These are phyloP conservation scores for Rugonectria rugulosa DNA, from an alignment of 2,329 filamentous ascomycete genomes.

Conservation along the genomic window DNA sequence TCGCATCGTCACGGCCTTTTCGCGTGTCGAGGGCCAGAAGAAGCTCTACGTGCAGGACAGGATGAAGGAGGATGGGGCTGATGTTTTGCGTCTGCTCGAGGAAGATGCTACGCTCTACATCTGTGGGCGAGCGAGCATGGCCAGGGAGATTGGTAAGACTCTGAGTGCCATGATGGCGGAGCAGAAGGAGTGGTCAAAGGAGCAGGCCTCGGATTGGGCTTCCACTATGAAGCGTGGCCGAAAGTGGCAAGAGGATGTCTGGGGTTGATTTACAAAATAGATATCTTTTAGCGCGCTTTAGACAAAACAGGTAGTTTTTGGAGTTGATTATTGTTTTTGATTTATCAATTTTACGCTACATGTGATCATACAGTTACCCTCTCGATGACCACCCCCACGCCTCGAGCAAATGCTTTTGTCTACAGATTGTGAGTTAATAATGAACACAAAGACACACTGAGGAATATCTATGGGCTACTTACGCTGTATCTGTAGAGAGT, in stretches of 20 bases:
- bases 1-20: slow-evolving; percentile 15
- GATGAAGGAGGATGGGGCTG: slow-evolving; percentile 7
- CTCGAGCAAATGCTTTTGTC: slow-evolving; percentile 24
- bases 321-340: neutral
- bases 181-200: slow-evolving; percentile 10
- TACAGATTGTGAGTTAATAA: neutral
- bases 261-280: slow-evolving; percentile 6
- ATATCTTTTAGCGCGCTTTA: neutral
- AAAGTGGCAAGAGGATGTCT: slow-evolving; percentile 24
- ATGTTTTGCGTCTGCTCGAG: slow-evolving; percentile 6
- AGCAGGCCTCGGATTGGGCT: slow-evolving; percentile 16
- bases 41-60: slow-evolving; percentile 21
- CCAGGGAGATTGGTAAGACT: slow-evolving; percentile 22
- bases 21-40: slow-evolving; percentile 15
- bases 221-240: slow-evolving; percentile 19
- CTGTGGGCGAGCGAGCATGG: slow-evolving; percentile 20
- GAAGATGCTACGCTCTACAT: slow-evolving; percentile 19
- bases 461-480: neutral
- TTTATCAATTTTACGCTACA: neutral
- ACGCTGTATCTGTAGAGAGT: slow-evolving; percentile 19
- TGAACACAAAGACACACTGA: neutral
- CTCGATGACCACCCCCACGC: slow-evolving; percentile 19
- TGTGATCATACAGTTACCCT: neutral
- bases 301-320: neutral
- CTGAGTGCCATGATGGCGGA: slow-evolving; percentile 15